Conservation (phyloP, 192 early-diverging fungal genomes). For the Backusella luteola region DNA sequence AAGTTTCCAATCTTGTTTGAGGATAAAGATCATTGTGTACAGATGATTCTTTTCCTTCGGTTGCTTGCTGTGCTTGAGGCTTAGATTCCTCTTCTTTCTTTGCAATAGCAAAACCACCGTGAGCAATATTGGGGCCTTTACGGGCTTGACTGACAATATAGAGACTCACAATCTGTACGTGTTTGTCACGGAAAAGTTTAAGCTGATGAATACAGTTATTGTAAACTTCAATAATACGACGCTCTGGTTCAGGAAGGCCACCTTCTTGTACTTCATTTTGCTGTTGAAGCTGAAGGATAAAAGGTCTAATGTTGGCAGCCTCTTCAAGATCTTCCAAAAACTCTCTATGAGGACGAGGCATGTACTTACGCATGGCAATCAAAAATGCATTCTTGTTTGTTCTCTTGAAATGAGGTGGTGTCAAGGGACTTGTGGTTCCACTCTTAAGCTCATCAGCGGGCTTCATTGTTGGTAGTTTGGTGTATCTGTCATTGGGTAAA, state of each 20-base stretch:
- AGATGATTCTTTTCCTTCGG: not conserved
- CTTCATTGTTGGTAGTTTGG: slow-evolving; percentile 23
- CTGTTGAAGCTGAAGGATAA: slow-evolving; percentile 44
- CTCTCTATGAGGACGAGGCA: slow-evolving; percentile 83
- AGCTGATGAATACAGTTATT: slow-evolving; percentile 81
- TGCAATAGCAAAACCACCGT: slow-evolving; percentile 49
- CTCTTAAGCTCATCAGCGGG: slow-evolving; percentile 29
- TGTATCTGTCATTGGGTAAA: slow-evolving; percentile 33
- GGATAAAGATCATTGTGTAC: slow-evolving; percentile 31
- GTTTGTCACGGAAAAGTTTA: slow-evolving; percentile 85
- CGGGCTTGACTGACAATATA: slow-evolving; percentile 87
- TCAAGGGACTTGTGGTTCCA: slow-evolving; percentile 10
- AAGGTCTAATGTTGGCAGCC: slow-evolving; percentile 67
- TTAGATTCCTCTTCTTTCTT: slow-evolving; percentile 3
- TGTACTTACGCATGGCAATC: slow-evolving; percentile 90
- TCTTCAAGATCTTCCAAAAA: slow-evolving; percentile 78
- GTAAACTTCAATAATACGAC: slow-evolving; percentile 62
- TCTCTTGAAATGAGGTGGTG: slow-evolving; percentile 17
- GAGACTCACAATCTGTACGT: slow-evolving; percentile 88
- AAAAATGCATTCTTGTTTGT: slow-evolving; percentile 67
- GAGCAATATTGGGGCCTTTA: slow-evolving; percentile 65
- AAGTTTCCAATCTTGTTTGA: slow-evolving; percentile 26
- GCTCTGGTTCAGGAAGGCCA: slow-evolving; percentile 23
- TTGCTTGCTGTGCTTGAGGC: not conserved
- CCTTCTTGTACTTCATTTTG: slow-evolving; percentile 1